These are phyloP conservation scores for Arabis hirsuta DNA, from an alignment of 345 rosid genomes.

Conservation along the genomic window DNA sequence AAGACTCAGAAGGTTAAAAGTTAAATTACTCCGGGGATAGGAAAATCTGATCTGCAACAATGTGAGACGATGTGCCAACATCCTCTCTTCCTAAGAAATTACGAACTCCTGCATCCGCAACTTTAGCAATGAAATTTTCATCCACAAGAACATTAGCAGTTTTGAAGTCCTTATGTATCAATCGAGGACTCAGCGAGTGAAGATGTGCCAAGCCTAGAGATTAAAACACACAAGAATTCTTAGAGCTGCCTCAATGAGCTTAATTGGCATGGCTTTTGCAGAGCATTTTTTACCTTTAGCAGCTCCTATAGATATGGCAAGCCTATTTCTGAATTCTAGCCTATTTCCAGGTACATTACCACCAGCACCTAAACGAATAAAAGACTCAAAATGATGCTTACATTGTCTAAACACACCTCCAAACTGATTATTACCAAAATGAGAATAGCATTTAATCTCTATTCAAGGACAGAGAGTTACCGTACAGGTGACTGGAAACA, in stretches of 20 bases:
- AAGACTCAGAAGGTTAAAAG: slow-evolving; percentile 3
- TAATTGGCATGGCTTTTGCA: slow-evolving; percentile 82
- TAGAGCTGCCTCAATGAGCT: not conserved
- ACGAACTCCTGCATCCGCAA: slow-evolving; percentile 90
- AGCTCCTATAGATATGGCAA: slow-evolving; percentile 86
- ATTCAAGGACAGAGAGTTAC: slow-evolving; percentile 73
- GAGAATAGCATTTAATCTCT: slow-evolving; percentile 20
- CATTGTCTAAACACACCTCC: slow-evolving; percentile 19
- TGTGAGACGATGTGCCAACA: slow-evolving; percentile 83
- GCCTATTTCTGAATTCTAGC: slow-evolving; percentile 94
- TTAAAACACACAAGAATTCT: slow-evolving; percentile 18
- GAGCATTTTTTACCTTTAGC: slow-evolving; percentile 92
- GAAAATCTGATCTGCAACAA: slow-evolving; percentile 74
- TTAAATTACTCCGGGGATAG: slow-evolving; percentile 79
- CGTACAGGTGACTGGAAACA: slow-evolving; percentile 94
- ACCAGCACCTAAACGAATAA: slow-evolving; percentile 51
- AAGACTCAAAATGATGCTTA: slow-evolving; percentile 5
- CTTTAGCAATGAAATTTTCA: slow-evolving; percentile 83
- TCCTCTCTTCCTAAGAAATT: slow-evolving; percentile 77
- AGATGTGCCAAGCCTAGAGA: slow-evolving; percentile 88
- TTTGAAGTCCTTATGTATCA: slow-evolving; percentile 89
- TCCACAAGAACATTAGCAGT: slow-evolving; percentile 94
- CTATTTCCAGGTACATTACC: slow-evolving; percentile 70
- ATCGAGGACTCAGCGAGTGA: slow-evolving; percentile 78
- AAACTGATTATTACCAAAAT: slow-evolving; percentile 33